Conservation (phyloP, 2,329 filamentous ascomycete genomes). For the Trichoderma gracile region DNA sequence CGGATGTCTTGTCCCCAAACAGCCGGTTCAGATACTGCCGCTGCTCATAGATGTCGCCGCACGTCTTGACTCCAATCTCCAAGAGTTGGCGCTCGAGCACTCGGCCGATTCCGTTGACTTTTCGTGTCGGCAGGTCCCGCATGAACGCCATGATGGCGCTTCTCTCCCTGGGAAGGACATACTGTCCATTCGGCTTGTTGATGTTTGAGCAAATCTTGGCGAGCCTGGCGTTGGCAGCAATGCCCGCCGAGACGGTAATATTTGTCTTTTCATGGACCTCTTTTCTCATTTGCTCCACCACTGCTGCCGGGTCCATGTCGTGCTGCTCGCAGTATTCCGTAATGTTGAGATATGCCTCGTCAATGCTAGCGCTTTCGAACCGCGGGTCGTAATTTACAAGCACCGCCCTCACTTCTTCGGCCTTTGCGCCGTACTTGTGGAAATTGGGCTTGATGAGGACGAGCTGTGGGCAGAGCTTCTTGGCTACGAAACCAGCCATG, state of each 20-base stretch:
- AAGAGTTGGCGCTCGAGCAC: constrained; percentile 90
- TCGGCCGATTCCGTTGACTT: constrained; percentile 92
- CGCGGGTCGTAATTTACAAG: constrained; percentile 84
- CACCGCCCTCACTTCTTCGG: constrained; percentile 79
- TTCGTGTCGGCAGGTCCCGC: constrained; percentile 77
- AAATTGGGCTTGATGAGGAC: constrained; percentile 84
- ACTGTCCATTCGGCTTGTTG: constrained; percentile 97
- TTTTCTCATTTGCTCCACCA: constrained; percentile 72
- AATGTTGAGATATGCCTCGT: constrained; percentile 95
- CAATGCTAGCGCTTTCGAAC: constrained; percentile 92
- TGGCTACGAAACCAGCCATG: constrained; percentile 95
- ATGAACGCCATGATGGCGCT: constrained; percentile 81
- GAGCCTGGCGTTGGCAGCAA: constrained; percentile 88
- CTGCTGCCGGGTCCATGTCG: constrained; percentile 67
- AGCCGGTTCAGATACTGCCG: constrained; percentile 72
- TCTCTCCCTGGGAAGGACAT: constrained; percentile 70
- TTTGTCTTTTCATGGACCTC: constrained; percentile 75
- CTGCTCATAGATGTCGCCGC: constrained; percentile 80
- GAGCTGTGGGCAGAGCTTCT: constrained; percentile 86
- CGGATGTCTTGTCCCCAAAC: constrained; percentile 88
- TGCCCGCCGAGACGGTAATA: constrained; percentile 90
- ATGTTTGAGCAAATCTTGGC: constrained; percentile 95
- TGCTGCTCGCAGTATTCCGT: constrained; percentile 79
- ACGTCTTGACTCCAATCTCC: constrained; percentile 83
- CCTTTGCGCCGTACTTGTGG: constrained; percentile 87